Evolutionary conservation across 2,329 filamentous ascomycete species (phyloP).

Genomic region (Sarocladium oryzae): DNA sequence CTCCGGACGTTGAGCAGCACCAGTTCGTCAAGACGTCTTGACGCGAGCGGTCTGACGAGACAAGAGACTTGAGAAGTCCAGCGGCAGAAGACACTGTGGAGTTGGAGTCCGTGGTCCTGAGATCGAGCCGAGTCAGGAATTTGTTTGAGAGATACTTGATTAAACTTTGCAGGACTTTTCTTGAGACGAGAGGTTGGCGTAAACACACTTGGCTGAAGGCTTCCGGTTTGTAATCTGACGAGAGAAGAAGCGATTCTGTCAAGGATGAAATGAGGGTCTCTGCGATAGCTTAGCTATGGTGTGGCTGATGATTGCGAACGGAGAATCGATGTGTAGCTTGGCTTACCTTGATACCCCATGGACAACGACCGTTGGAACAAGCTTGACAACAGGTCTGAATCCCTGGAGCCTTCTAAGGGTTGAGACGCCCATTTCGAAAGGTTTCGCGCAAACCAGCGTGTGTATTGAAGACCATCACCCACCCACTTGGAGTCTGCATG

Average conservation of each 20-base stretch:
- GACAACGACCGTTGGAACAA: constrained; percentile 55
- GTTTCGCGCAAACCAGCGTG: constrained; percentile 64
- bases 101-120: constrained; percentile 24
- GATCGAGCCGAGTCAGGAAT: constrained; percentile 31
- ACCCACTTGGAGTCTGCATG: constrained; percentile 46
- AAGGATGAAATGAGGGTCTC: constrained; percentile 33
- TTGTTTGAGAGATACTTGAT: constrained; percentile 37
- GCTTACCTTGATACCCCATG: constrained; percentile 65
- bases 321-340: too few relatives aligned
- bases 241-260: constrained; percentile 32
- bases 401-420: constrained; percentile 19
- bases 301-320: background rate
- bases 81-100: constrained; percentile 50
- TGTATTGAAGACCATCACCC: constrained; percentile 57
- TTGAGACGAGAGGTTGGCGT: constrained; percentile 19
- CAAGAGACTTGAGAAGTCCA: constrained; percentile 44
- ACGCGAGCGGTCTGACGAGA: constrained; percentile 40
- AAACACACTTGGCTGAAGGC: constrained; percentile 26
- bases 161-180: constrained; percentile 21
- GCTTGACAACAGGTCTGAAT: constrained; percentile 33
- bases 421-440: constrained; percentile 40
- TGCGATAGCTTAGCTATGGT: constrained; percentile 20
- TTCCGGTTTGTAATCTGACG: constrained; percentile 14
- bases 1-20: constrained; percentile 58
- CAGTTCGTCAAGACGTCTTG: constrained; percentile 54